These are phyloP conservation scores for Mycena venus DNA, from an alignment of 768 basidiomycete genomes.

Conservation along the genomic window DNA sequence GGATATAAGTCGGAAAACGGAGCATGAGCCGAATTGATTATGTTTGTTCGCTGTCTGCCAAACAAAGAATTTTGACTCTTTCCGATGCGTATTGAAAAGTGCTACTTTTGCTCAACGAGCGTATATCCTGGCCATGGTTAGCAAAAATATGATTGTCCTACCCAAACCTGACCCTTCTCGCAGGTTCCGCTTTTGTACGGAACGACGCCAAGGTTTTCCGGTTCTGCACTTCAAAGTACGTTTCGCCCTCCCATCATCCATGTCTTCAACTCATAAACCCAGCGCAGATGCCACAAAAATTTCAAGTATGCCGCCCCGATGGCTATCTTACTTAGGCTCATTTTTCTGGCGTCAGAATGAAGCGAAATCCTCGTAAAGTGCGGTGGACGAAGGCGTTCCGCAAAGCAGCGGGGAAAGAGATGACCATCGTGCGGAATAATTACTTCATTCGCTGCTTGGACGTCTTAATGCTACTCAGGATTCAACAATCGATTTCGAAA, in stretches of 20 bases:
- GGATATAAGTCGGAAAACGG: too few relatives aligned
- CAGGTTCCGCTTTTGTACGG: conserved; percentile 94
- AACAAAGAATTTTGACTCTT: conserved; percentile 11
- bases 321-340: neutral
- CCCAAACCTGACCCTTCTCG: neutral
- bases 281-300: conserved; percentile 93
- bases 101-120: conserved; percentile 97
- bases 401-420: conserved; percentile 98
- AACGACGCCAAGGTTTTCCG: conserved; percentile 99
- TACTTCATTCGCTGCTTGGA: neutral
- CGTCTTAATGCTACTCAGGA: conserved; percentile 66
- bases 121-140: conserved; percentile 97
- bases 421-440: conserved; percentile 89
- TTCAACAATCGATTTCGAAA: conserved; percentile 99
- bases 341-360: conserved; percentile 76
- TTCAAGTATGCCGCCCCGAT: conserved; percentile 82
- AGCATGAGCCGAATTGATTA: too few relatives aligned
- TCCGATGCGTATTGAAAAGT: conserved; percentile 95
- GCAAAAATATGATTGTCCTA: conserved; percentile 28
- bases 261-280: conserved; percentile 11
- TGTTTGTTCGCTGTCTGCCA: neutral
- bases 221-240: conserved; percentile 97
- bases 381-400: conserved; percentile 99
- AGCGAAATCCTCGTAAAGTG: conserved; percentile 98
- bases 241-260: conserved; percentile 2